Percentiles rank a stretch among this genome's conserved stretches.
Evolutionary conservation across 2,329 filamentous ascomycete species (phyloP).

Genomic region (Hysterium pulicare): DNA sequence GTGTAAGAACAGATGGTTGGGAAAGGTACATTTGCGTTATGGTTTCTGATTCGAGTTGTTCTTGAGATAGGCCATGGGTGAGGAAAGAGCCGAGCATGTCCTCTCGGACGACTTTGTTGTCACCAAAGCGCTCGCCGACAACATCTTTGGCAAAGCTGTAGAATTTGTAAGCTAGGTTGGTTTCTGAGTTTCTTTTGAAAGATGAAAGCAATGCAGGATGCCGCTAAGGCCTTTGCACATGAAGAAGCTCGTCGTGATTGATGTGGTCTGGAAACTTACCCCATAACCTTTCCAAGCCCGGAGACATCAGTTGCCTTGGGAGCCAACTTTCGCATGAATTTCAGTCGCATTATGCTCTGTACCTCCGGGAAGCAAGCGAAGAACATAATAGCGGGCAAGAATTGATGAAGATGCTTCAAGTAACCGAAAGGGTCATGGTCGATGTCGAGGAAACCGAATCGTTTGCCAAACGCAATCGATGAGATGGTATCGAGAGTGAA

Average conservation of each 20-base stretch:
- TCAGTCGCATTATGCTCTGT: constrained; percentile 40
- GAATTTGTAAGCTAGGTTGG: neutral
- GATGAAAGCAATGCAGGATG: too few species aligned
- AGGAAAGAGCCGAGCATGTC: constrained; percentile 52
- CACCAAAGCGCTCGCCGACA: constrained; percentile 45
- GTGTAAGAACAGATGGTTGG: neutral
- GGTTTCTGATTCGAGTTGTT: constrained; percentile 40
- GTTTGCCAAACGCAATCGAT: constrained; percentile 40
- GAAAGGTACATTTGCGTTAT: constrained; percentile 31
- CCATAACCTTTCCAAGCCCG: constrained; percentile 13
- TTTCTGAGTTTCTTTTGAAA: too few species aligned
- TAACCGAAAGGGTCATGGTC: constrained; percentile 51
- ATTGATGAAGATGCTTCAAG: constrained; percentile 43
- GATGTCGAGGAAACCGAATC: constrained; percentile 49
- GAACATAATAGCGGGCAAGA: constrained; percentile 44
- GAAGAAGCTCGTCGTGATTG: too few species aligned
- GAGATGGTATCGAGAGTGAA: constrained; percentile 44
- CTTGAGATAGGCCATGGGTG: constrained; percentile 37
- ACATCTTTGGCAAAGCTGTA: constrained; percentile 39
- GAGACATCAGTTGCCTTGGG: constrained; percentile 10
- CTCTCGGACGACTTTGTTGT: constrained; percentile 18
- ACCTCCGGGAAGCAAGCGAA: constrained; percentile 44
- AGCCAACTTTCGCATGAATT: constrained; percentile 32
- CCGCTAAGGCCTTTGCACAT: too few species aligned
- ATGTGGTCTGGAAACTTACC: too few species aligned